Evolutionary conservation across 2,329 filamentous ascomycete species (phyloP).

Genomic region (Beauveria varroae): DNA sequence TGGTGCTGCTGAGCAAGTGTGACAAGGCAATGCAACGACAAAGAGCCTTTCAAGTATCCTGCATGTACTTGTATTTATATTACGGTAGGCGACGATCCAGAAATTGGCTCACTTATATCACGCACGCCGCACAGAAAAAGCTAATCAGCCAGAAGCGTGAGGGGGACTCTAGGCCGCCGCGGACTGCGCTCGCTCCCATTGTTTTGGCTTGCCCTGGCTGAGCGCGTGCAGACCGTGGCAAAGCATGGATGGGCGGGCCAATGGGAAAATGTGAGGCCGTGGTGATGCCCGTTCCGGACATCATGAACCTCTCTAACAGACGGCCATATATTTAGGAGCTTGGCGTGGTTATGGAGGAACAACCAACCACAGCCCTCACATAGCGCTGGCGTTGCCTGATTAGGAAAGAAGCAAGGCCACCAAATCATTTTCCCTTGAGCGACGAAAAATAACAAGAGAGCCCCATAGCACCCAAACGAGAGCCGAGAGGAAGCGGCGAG

Average conservation of each 20-base stretch:
- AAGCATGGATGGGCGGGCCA: constrained; percentile 1
- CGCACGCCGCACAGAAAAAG: constrained; percentile 3
- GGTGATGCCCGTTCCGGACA: not conserved
- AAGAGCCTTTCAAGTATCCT: not conserved
- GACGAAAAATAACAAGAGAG: not conserved
- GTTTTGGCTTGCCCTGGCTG: not conserved
- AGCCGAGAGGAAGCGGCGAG: not conserved
- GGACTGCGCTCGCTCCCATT: not conserved
- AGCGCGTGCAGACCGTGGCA: not conserved
- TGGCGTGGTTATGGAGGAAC: constrained; percentile 10
- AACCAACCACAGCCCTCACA: constrained; percentile 11
- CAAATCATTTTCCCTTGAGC: not conserved
- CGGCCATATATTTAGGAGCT: constrained; percentile 10
- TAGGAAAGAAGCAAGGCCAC: constrained; percentile 4
- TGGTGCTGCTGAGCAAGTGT: not conserved
- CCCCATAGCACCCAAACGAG: not conserved
- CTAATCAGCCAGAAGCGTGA: not conserved
- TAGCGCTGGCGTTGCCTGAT: constrained; percentile 7
- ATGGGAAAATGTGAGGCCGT: not conserved
- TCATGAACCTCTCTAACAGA: constrained; percentile 12
- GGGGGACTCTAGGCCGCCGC: not conserved
- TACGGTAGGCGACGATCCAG: not conserved
- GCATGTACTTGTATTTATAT: constrained; percentile 10
- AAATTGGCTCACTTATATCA: not conserved
- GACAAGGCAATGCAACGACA: not conserved